phyloP scores from a whole-genome alignment of 2,329 filamentous ascomycete genomes.

The Arthroderma uncinatum region DNA sequence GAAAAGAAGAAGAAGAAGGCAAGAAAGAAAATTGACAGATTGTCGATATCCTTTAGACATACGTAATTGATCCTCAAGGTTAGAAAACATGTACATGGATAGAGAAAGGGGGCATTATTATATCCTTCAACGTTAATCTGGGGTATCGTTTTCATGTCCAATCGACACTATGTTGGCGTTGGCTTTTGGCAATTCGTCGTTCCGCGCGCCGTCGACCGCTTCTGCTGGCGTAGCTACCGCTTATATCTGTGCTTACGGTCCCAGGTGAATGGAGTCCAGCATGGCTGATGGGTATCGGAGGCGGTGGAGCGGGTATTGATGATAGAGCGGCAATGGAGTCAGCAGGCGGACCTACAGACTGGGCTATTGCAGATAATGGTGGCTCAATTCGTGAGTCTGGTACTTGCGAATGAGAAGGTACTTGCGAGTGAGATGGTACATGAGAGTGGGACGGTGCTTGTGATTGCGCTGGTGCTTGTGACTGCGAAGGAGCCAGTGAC shows the following conservation, averaged over 20 bases:
- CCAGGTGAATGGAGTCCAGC: slow-evolving; percentile 34
- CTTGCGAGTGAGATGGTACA: neutral
- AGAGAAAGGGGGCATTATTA: neutral
- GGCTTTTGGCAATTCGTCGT: slow-evolving; percentile 37
- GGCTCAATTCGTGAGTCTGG: neutral
- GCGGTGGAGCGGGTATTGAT: slow-evolving; percentile 17
- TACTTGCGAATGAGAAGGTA: neutral
- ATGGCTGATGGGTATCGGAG: slow-evolving; percentile 20
- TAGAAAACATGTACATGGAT: neutral
- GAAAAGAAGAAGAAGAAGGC: neutral
- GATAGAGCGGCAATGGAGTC: slow-evolving; percentile 3
- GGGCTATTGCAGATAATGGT: neutral
- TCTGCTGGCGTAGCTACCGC: slow-evolving; percentile 44
- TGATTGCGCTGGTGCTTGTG: neutral
- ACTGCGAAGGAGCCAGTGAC: neutral
- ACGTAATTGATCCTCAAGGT: neutral
- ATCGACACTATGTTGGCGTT: slow-evolving; percentile 39
- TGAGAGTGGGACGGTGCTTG: neutral
- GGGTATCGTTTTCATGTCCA: slow-evolving; percentile 22
- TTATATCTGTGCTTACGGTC: slow-evolving; percentile 39
- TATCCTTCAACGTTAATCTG: neutral
- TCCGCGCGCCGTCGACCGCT: slow-evolving; percentile 44
- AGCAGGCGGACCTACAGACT: neutral
- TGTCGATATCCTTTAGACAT: neutral
- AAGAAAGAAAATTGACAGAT: neutral